A percentile compares a stretch with the other conserved stretches of the same genome.
These are phyloP conservation scores for Jacaranda mimosifolia DNA, from an alignment of 257 asterid species.

Conservation along the genomic window DNA sequence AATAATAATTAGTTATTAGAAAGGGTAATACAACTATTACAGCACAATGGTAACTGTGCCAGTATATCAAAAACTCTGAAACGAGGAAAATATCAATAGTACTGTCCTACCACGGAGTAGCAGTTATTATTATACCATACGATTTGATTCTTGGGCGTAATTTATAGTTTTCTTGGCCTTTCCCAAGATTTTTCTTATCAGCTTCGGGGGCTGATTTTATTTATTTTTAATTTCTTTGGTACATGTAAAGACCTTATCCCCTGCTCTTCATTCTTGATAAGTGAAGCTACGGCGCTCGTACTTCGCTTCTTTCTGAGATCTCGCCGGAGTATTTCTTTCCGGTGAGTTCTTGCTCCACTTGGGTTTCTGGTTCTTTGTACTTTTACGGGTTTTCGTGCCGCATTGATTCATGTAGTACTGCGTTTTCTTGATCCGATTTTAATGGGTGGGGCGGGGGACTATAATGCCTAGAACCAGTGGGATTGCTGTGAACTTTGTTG, in stretches of 20 bases:
- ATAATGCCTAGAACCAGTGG: too few relatives aligned
- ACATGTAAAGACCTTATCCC: constrained; percentile 36
- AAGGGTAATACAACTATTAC: too few relatives aligned
- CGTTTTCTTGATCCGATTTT: too few relatives aligned
- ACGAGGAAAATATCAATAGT: background rate
- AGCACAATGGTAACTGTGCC: background rate
- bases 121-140: constrained; percentile 20
- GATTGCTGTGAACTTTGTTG: too few relatives aligned
- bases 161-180: too few relatives aligned
- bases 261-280: constrained; percentile 43
- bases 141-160: constrained; percentile 22
- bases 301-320: constrained; percentile 34
- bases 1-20: too few relatives aligned
- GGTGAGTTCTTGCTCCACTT: constrained; percentile 27
- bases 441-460: too few relatives aligned
- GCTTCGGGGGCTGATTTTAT: too few relatives aligned
- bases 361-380: background rate
- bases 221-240: too few relatives aligned
- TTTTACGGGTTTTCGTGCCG: constrained; percentile 23
- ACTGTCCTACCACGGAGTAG: constrained; percentile 28
- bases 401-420: constrained; percentile 40
- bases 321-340: constrained; percentile 32
- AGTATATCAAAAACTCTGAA: background rate
- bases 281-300: constrained; percentile 58
- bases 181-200: too few relatives aligned